phyloP scores from a whole-genome alignment of 805 yeast species.

The Teunomyces panamensis region DNA sequence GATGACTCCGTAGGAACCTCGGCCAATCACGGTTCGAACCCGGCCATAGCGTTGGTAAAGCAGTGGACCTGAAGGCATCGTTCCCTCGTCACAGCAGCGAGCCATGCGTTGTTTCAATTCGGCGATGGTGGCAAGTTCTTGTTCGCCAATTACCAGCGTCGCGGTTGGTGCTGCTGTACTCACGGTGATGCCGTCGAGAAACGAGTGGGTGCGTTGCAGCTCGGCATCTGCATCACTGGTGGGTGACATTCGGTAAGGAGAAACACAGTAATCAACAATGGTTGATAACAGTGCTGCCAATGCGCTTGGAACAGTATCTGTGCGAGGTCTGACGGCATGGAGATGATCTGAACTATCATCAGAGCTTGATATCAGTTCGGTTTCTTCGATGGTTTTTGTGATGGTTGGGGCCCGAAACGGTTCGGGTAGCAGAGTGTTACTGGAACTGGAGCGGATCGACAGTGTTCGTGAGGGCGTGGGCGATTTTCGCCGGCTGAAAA shows the following conservation, averaged over 20 bases:
- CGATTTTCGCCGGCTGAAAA: conserved; percentile 8
- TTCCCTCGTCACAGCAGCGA: neutral
- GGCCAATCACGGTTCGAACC: conserved; percentile 38
- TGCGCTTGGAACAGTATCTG: conserved; percentile 8
- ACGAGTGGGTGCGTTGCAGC: conserved; percentile 30
- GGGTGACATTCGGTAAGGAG: conserved; percentile 15
- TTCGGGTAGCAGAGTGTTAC: too few species aligned
- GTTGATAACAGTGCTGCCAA: conserved; percentile 23
- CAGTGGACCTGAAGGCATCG: neutral
- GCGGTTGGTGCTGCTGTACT: conserved; percentile 17
- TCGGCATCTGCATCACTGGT: conserved; percentile 29
- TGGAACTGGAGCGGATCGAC: neutral
- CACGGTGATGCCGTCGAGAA: conserved; percentile 22
- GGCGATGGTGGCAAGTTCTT: conserved; percentile 24
- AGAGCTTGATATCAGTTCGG: too few species aligned
- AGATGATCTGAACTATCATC: conserved; percentile 13
- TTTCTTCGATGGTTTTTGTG: too few species aligned
- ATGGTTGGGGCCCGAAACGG: too few species aligned
- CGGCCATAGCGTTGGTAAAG: conserved; percentile 28
- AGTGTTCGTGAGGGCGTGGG: conserved; percentile 7
- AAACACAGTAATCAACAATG: conserved; percentile 36
- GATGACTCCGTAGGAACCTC: conserved; percentile 48
- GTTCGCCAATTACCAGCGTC: conserved; percentile 25
- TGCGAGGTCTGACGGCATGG: conserved; percentile 22
- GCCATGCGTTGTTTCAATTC: conserved; percentile 16